These are phyloP conservation scores for Arabidopsis arenosa DNA, from an alignment of 345 rosid genomes.

Conservation along the genomic window DNA sequence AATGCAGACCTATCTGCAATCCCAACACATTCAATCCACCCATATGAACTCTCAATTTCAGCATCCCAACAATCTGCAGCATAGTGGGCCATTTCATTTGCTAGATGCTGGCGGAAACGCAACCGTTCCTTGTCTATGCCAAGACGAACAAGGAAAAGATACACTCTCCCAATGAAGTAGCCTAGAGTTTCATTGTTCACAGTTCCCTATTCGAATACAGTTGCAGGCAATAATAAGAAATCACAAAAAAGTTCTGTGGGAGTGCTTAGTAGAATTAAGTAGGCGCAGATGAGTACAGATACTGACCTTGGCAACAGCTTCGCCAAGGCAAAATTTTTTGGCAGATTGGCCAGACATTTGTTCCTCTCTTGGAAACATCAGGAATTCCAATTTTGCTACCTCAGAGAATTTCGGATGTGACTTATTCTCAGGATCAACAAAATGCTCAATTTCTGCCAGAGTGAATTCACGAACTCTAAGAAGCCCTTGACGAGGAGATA, in stretches of 20 bases:
- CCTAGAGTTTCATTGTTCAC: conserved; percentile 94
- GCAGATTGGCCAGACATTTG: conserved; percentile 91
- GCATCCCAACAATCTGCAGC: conserved; percentile 99
- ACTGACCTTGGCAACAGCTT: conserved; percentile 78
- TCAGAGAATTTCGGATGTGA: conserved; percentile 80
- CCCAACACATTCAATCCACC: conserved; percentile 98
- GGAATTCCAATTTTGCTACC: conserved; percentile 69
- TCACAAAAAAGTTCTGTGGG: neutral
- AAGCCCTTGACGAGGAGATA: conserved; percentile 98
- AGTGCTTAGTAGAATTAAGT: neutral
- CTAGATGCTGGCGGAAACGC: conserved; percentile 92
- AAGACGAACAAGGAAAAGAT: conserved; percentile 72
- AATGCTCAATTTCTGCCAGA: conserved; percentile 93
- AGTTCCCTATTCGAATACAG: conserved; percentile 57
- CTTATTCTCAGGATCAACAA: conserved; percentile 94
- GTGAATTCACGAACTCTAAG: conserved; percentile 94
- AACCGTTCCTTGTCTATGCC: conserved; percentile 78
- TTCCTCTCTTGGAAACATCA: conserved; percentile 90
- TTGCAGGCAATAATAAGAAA: conserved; percentile 25
- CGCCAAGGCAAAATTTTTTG: conserved; percentile 59
- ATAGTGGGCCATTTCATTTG: conserved; percentile 98
- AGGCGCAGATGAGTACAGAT: conserved; percentile 1
- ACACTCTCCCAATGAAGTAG: conserved; percentile 92
- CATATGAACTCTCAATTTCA: conserved; percentile 89
- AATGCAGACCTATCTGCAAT: conserved; percentile 95